Evolutionary conservation across 169 alveolate species (phyloP), one percentile per base, ranked within the genome.

Genomic region (Plasmodium relictum): DNA sequence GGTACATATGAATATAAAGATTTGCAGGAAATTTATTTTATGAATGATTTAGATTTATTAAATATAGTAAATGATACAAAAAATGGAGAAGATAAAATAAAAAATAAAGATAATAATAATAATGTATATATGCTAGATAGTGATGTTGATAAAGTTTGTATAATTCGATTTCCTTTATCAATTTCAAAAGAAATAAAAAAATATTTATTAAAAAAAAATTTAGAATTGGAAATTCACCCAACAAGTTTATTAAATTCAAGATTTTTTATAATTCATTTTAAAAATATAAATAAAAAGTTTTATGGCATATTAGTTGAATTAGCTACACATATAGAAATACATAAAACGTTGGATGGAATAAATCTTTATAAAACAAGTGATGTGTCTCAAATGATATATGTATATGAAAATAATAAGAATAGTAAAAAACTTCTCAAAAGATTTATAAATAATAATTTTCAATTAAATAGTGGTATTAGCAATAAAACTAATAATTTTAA

Each of bases 221-320:
- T 92, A 26, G 70, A 65, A 7, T 50, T 92, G 18, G 94, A 86
- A 50, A 71, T 92, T 22, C 88, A 92, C 31, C 94, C 94, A 50
- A 92, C 94, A 0, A 91, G 69, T 31, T 92, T 92, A 56, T 91
- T 88, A 73, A 92, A 92, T 54, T 92, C 92, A 63, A 58, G 94
- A 24, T 88, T 92, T 48, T 74, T 74, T 39, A 52, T 88, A 37
- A 85, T 92, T 14, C 87, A 87, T 58, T 86, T 92, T 52, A 74
- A 66, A 42, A 74, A 74, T 39, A 65, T 92, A 41, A 83, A 70
- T 48, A 54, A 42, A 63, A 92, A 92, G 42, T 92, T 44, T 37
- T 72, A 85, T 14, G 94, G 94, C 2, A 65, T 92, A 41, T 66
- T 92, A 44, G 90, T 92, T 8, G 94, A 92, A 39, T 70, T 92